Conservation (phyloP, 1,284 basidiomycete species). For the Chalciporus piperatoides region DNA sequence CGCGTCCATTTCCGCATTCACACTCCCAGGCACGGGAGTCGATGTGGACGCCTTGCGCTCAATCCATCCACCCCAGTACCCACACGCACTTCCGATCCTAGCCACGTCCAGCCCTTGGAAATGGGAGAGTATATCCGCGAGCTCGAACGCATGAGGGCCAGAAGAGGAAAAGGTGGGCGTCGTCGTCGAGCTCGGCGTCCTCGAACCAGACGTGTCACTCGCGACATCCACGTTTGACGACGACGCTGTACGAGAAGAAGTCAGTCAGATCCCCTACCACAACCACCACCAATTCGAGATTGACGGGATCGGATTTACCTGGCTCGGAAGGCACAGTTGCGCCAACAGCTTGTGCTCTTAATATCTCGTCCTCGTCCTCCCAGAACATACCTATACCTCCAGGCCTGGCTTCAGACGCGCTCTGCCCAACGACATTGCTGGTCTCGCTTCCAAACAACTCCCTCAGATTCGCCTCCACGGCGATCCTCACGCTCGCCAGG, state of each 20-base stretch:
- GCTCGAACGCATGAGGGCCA: constrained; percentile 1
- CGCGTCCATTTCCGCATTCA: not conserved
- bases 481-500: constrained; percentile 37
- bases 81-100: constrained; percentile 45
- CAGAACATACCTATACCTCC: constrained; percentile 25
- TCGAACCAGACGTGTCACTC: not conserved
- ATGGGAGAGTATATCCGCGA: constrained; percentile 31
- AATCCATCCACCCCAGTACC: constrained; percentile 37
- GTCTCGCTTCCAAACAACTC: constrained; percentile 19
- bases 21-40: not conserved
- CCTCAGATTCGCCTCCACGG: constrained; percentile 39
- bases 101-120: constrained; percentile 43
- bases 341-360: constrained; percentile 1
- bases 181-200: not conserved
- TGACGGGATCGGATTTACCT: constrained; percentile 2
- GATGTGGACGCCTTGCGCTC: constrained; percentile 3
- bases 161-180: not conserved
- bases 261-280: not conserved
- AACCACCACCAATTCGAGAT: no score
- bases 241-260: not conserved
- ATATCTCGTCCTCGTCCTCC: constrained; percentile 25
- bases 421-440: not conserved
- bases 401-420: not conserved
- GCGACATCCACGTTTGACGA: not conserved
- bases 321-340: not conserved